Evolutionary conservation across 2,329 filamentous ascomycete genomes (phyloP).

Genomic region (Ceratocystis ficicola): DNA sequence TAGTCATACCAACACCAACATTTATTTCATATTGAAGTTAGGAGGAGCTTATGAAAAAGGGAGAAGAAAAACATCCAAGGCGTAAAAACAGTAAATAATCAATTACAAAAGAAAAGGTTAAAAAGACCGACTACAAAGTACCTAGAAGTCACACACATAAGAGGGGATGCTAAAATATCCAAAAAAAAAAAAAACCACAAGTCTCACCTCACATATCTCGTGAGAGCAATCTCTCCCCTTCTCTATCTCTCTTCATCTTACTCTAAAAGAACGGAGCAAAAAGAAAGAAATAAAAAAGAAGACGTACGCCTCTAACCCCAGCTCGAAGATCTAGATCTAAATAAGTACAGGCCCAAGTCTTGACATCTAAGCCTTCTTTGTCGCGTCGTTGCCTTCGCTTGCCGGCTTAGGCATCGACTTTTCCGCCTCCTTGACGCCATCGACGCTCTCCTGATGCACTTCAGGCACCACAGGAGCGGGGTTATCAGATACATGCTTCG

Average conservation of each 20-base stretch:
- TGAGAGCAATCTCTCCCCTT: background rate
- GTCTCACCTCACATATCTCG: background rate
- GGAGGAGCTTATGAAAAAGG: background rate
- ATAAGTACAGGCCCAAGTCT: background rate
- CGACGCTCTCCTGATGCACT: conserved; percentile 38
- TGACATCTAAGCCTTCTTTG: conserved; percentile 26
- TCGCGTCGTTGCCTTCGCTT: conserved; percentile 50
- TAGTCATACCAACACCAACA: background rate
- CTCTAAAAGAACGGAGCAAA: background rate
- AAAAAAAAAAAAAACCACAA: background rate
- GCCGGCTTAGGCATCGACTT: conserved; percentile 47
- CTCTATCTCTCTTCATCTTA: background rate
- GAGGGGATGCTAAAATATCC: background rate
- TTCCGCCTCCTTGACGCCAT: conserved; percentile 48
- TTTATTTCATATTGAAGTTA: background rate
- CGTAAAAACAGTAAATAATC: conserved; percentile 2
- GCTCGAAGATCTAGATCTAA: background rate
- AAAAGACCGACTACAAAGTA: background rate
- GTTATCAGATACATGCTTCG: conserved; percentile 35
- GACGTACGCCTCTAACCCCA: background rate
- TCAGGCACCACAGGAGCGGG: conserved; percentile 29
- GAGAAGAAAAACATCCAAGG: background rate
- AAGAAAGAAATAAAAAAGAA: conserved; percentile 5
- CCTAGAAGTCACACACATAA: background rate
- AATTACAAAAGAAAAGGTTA: conserved; percentile 1